Conservation (phyloP, 2,329 filamentous ascomycete species). For the Ramichloridium luteum region DNA sequence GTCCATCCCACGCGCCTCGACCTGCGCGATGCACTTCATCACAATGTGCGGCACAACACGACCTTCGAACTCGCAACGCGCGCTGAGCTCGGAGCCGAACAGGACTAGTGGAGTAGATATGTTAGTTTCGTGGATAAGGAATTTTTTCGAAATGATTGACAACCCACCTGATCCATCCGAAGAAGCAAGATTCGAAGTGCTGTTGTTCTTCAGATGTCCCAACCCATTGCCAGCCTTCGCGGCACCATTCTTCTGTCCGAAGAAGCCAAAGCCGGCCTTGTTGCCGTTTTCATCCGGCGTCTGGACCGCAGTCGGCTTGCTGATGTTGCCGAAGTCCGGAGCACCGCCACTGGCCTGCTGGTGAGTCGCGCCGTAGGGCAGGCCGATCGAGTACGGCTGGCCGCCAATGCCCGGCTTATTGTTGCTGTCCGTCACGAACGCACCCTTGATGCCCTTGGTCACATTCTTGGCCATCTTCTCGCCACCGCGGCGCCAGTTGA, state of each 20-base stretch:
- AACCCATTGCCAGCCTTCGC: constrained; percentile 17
- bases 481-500: constrained; percentile 97
- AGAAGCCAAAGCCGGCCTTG: constrained; percentile 24
- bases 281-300: constrained; percentile 6
- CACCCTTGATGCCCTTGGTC: constrained; percentile 84
- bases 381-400: constrained; percentile 18
- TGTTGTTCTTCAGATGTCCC: constrained; percentile 32
- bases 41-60: constrained; percentile 83
- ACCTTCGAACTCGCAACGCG: constrained; percentile 77
- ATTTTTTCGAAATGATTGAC: no score
- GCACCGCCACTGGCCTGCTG: constrained; percentile 22
- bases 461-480: constrained; percentile 91
- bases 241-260: constrained; percentile 25
- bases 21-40: constrained; percentile 88
- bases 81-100: constrained; percentile 80
- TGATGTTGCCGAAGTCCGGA: constrained; percentile 19
- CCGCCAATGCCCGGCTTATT: constrained; percentile 11
- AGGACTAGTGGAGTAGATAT: constrained; percentile 33
- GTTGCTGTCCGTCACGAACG: constrained; percentile 56
- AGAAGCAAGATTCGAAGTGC: constrained; percentile 30
- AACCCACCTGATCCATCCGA: constrained; percentile 23
- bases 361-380: constrained; percentile 22
- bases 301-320: constrained; percentile 12
- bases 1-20: constrained; percentile 92
- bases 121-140: no score